Base-by-base conservation (phyloP, 2,329 filamentous ascomycete species). In the Emmonsiellopsis sp. region DNA sequence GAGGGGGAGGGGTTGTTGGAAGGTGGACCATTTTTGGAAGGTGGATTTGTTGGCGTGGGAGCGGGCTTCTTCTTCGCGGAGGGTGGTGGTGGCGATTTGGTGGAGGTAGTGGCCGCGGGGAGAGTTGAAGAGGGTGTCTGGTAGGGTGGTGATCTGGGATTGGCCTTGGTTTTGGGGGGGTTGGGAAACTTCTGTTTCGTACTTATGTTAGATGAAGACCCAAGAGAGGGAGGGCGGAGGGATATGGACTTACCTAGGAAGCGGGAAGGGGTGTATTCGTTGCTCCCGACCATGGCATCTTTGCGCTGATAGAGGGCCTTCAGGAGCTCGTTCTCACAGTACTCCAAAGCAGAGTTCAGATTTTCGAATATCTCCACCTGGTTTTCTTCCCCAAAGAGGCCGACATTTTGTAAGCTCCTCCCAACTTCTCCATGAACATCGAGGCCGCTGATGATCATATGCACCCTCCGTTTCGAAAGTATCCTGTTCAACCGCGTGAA, bases 401-500 rank as follows among this genome's bases (percentile, higher is more conserved):
- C 92, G 8, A 95, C 90, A 51, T 89, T 90, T 41, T 87, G 81
- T 4, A 98, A 77, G 56, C 85, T 89, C 55, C 80, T 82, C 6
- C 89, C 90, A 11, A 97, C 79, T 32, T 87, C 82, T 46, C 84
- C 85, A 31, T 86, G 80, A 1, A 89, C 78, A 37, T 89, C 83
- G 2, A 97, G 81, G 1, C 91, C 89, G 51, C 89, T 93, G 54
- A 98, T 78, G 11, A 93, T 82, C 55, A 96, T 81, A 54, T 85
- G 80, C 37, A 98, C 87, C 30, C 84, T 83, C 64, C 89, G 87
- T 58, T 84, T 83, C 57, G 83, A 76, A 2, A 97, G 76, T 16
- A 97, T 79, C 20, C 93, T 83, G 65, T 91, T 93, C 69, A 98
- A 90, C 11, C 91, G 86, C 55, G 88, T 90, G 67, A 98, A 97